Base-by-base conservation (phyloP, 441 rosid species). In the Flueggea neowawraea region DNA sequence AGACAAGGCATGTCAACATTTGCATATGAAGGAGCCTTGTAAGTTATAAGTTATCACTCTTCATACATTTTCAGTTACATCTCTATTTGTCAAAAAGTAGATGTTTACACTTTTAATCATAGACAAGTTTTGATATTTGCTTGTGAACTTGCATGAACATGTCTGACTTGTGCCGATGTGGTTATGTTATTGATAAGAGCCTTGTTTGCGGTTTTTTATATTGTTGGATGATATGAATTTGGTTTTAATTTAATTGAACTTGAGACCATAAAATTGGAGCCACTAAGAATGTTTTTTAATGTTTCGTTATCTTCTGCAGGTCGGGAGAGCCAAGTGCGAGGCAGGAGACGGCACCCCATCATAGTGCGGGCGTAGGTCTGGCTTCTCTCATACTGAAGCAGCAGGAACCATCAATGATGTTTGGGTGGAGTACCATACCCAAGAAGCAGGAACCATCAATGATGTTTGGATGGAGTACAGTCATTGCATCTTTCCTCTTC, bases 401-500 rank as follows among this genome's bases (percentile, higher is more conserved):
- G 78, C 84, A 76, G 33, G 79, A 75, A 49, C 82, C 86, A 22
- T 58, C 94, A 5, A 63, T 73, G 49, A 47, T 84, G 13, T 83
- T 63, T n/a, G n/a, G n/a, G n/a, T n/a, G n/a, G n/a, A n/a, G n/a
- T n/a, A n/a, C n/a, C n/a, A n/a, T 58, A 5, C 83, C 84, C 31
- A 80, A 66, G 62, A 87, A 73, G 78, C 84, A 76, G 31, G 79
- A 75, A 49, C 82, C 87, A 22, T 58, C 94, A 5, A 63, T 73
- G 50, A 47, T 85, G 13, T 83, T 63, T 58, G 96, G 98, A 60
- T 82, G 91, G 96, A 80, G 89, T 57, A 69, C 68, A 3, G 76
- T 80, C 69, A 73, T 92, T 58, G 82, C 96, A 55, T 90, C 96
- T 52, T 67, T 90, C 69, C 79, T 89, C 17, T 88, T 79, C 73